Percentiles rank a stretch among this genome's conserved stretches.
These are phyloP conservation scores for Boletus rufocinnamomeus DNA, from an alignment of 768 basidiomycete genomes.

Conservation along the genomic window DNA sequence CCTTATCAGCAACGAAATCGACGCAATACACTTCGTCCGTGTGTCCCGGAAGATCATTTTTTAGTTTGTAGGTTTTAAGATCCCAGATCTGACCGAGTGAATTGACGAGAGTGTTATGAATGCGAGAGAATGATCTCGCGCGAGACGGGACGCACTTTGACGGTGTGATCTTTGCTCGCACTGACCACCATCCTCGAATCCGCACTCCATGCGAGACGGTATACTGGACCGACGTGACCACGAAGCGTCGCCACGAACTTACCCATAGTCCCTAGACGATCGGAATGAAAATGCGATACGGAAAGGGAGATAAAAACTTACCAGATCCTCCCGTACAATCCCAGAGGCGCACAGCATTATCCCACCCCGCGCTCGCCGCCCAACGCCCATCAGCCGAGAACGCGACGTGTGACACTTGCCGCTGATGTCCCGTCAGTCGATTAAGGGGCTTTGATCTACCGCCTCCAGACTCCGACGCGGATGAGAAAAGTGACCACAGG, in stretches of 20 bases:
- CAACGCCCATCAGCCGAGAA: slow-evolving; percentile 94
- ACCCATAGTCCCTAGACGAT: slow-evolving; percentile 53
- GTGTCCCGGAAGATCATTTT: slow-evolving; percentile 92
- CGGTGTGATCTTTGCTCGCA: slow-evolving; percentile 93
- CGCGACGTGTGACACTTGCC: slow-evolving; percentile 90
- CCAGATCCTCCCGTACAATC: slow-evolving; percentile 61
- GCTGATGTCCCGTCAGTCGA: slow-evolving; percentile 91
- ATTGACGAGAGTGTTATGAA: background rate
- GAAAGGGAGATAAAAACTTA: slow-evolving; percentile 23
- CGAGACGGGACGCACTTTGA: slow-evolving; percentile 65
- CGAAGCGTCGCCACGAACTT: slow-evolving; percentile 90
- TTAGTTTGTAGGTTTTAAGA: slow-evolving; percentile 93
- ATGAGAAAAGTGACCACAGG: slow-evolving; percentile 86
- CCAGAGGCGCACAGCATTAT: slow-evolving; percentile 90
- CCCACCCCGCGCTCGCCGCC: slow-evolving; percentile 91
- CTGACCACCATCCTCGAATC: slow-evolving; percentile 91
- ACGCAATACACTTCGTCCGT: slow-evolving; percentile 99
- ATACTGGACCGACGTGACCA: slow-evolving; percentile 94
- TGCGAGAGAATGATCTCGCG: background rate
- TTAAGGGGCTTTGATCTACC: slow-evolving; percentile 69
- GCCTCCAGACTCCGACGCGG: slow-evolving; percentile 32
- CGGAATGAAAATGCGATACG: background rate
- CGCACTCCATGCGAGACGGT: slow-evolving; percentile 92
- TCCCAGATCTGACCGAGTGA: slow-evolving; percentile 75
- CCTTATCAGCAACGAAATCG: slow-evolving; percentile 97